Conservation (phyloP, 2,329 filamentous ascomycete genomes). For the Talaromyces sp. region DNA sequence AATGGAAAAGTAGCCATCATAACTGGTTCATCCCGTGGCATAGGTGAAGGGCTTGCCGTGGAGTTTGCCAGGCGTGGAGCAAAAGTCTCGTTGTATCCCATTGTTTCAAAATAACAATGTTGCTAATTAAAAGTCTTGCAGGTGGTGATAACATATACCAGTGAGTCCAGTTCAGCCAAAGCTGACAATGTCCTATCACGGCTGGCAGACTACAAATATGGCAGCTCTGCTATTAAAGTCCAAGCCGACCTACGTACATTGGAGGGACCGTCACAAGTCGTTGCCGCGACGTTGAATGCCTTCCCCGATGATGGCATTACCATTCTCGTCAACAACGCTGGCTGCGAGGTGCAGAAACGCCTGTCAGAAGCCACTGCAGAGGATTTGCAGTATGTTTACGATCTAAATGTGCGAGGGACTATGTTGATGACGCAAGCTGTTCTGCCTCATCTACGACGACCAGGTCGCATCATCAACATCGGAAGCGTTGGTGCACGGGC, state of each 20-base stretch:
- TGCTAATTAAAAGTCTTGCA: neutral
- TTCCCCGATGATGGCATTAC: conserved; percentile 7
- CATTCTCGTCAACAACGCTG: conserved; percentile 41
- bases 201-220: neutral
- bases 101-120: conserved; percentile 25
- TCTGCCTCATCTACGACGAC: conserved; percentile 49
- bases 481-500: conserved; percentile 25
- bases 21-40: conserved; percentile 52
- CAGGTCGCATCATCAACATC: conserved; percentile 59
- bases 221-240: conserved; percentile 8
- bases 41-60: conserved; percentile 49
- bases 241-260: conserved; percentile 11
- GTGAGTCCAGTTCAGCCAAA: neutral
- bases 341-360: conserved; percentile 34
- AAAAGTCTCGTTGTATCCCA: conserved; percentile 22
- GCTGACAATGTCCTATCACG: neutral
- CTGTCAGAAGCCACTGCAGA: conserved; percentile 46
- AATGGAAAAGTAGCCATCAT: conserved; percentile 45
- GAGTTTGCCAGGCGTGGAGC: conserved; percentile 49
- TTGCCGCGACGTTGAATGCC: neutral
- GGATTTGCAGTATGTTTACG: conserved; percentile 55
- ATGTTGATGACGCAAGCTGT: conserved; percentile 55
- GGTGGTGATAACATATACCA: conserved; percentile 4
- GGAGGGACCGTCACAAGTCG: neutral
- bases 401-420: conserved; percentile 57